Conservation (phyloP, 106 monocot species). For the Agapanthus africanus region DNA sequence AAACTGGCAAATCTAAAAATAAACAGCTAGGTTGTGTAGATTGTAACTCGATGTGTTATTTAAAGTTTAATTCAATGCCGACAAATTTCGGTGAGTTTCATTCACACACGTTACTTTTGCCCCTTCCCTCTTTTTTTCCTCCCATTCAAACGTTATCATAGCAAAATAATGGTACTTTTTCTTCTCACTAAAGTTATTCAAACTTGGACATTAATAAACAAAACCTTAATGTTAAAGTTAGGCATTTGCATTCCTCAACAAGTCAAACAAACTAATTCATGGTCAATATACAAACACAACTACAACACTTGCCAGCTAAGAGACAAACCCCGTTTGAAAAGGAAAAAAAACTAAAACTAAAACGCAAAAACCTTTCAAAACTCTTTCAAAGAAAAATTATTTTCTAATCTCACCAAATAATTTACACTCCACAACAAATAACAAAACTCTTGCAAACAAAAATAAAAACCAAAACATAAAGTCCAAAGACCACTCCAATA, state of each 20-base stretch:
- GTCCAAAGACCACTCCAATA: neutral
- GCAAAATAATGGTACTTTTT: too few species aligned
- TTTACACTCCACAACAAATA: neutral
- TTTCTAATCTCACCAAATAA: neutral
- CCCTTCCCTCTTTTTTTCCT: too few species aligned
- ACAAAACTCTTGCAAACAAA: neutral
- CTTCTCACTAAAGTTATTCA: too few species aligned
- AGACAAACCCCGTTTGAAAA: too few species aligned
- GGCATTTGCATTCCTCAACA: neutral
- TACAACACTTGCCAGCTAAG: too few species aligned
- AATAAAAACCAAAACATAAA: neutral
- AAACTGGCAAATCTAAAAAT: too few species aligned
- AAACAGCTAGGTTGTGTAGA: too few species aligned
- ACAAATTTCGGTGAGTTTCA: too few species aligned
- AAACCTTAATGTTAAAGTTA: neutral
- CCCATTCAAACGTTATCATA: too few species aligned
- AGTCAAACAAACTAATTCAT: neutral
- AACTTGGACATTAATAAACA: neutral
- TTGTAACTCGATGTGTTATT: too few species aligned
- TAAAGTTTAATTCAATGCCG: too few species aligned
- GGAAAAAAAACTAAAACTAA: neutral
- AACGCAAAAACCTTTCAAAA: neutral
- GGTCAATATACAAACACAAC: neutral
- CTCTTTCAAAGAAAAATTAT: neutral
- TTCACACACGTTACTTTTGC: too few species aligned